Evolutionary conservation across 2,329 filamentous ascomycete species (phyloP).

Genomic region (Hymenoscyphus fructigenus): DNA sequence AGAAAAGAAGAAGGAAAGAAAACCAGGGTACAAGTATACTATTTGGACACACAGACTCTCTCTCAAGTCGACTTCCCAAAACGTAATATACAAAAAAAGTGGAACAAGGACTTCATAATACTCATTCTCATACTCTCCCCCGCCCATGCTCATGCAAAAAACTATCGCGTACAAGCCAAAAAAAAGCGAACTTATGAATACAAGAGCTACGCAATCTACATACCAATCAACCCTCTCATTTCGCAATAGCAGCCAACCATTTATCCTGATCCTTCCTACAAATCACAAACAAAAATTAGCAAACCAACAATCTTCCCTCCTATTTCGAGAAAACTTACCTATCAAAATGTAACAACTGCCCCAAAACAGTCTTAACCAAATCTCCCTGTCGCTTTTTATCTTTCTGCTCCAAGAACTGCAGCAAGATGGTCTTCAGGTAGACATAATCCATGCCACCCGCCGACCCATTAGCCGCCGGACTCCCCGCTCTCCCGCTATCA

Average conservation of each 20-base stretch:
- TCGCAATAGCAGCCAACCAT: constrained; percentile 71
- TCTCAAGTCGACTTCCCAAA: background rate
- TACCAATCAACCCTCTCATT: constrained; percentile 12
- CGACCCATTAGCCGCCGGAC: constrained; percentile 14
- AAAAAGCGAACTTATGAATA: background rate
- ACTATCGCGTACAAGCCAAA: background rate
- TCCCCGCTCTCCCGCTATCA: constrained; percentile 38
- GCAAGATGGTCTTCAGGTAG: constrained; percentile 77
- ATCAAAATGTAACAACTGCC: constrained; percentile 74
- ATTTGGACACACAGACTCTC: too few species aligned
- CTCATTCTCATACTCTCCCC: background rate
- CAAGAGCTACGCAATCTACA: background rate
- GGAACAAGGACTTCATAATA: background rate
- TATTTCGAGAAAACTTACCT: constrained; percentile 51
- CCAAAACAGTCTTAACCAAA: constrained; percentile 70
- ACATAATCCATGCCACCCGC: constrained; percentile 38
- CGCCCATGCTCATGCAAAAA: background rate
- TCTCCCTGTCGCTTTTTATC: constrained; percentile 74
- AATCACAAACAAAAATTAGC: constrained; percentile 17
- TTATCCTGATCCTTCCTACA: constrained; percentile 75
- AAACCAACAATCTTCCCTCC: background rate
- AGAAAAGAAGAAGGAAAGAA: too few species aligned
- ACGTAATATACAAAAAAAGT: background rate
- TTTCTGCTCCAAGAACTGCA: constrained; percentile 80
- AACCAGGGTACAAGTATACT: too few species aligned